A percentile compares a stretch with the other conserved stretches of the same genome.
These are phyloP conservation scores for Spizellomyces punctatus DNA, from an alignment of 192 early-diverging fungal genomes.

Conservation along the genomic window DNA sequence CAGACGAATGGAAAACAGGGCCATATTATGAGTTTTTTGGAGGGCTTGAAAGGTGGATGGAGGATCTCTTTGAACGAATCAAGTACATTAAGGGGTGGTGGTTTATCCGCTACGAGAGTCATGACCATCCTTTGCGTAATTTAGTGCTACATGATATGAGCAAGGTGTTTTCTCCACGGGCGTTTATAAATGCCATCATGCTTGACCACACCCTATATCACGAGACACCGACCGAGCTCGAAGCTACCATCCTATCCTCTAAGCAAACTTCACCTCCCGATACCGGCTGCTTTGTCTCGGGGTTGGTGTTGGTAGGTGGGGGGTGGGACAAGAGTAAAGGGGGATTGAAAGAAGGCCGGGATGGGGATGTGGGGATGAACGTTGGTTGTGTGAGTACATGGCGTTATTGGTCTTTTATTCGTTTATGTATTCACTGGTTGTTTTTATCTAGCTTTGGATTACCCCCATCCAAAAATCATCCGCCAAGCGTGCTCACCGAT, in stretches of 20 bases:
- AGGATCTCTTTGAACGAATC: slow-evolving; percentile 17
- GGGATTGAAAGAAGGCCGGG: slow-evolving; percentile 16
- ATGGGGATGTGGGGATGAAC: not conserved
- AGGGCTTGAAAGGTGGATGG: slow-evolving; percentile 9
- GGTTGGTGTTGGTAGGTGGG: slow-evolving; percentile 19
- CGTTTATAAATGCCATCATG: slow-evolving; percentile 17
- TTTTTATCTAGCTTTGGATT: too few relatives aligned
- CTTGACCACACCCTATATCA: not conserved
- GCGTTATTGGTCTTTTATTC: not conserved
- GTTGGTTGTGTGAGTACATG: slow-evolving; percentile 13
- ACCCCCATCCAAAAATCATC: too few relatives aligned
- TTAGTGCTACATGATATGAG: slow-evolving; percentile 25
- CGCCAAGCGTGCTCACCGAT: too few relatives aligned
- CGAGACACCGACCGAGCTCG: slow-evolving; percentile 6
- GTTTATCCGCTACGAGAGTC: not conserved
- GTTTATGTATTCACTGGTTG: too few relatives aligned
- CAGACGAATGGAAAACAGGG: too few relatives aligned
- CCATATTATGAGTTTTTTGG: too few relatives aligned
- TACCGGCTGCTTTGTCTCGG: slow-evolving; percentile 17
- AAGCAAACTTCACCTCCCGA: slow-evolving; percentile 32
- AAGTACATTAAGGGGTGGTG: slow-evolving; percentile 22
- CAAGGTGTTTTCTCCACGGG: slow-evolving; percentile 18
- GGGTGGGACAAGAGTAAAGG: slow-evolving; percentile 22
- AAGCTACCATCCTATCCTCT: slow-evolving; percentile 20
- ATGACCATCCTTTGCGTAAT: not conserved